Evolutionary conservation across 1,284 basidiomycete genomes (phyloP), one percentile per base, ranked within the genome.

Genomic region (Macrocystidia cucumis): DNA sequence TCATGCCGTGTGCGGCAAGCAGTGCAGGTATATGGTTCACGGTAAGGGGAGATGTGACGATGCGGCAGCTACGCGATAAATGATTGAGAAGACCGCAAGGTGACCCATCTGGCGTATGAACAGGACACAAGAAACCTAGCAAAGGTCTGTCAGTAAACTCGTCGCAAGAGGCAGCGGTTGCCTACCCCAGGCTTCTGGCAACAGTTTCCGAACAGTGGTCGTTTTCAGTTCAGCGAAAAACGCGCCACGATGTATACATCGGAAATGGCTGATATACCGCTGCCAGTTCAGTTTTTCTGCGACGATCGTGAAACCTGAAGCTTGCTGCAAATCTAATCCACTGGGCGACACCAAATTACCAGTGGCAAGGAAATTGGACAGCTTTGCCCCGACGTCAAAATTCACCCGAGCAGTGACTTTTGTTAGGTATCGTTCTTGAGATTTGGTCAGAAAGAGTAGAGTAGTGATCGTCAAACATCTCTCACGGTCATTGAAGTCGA

Each of bases 141-240:
- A 37, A 37, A 11, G 17, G 26, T 36, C 45, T 24, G 34, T 25
- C 9, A 51, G 37, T 28, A 29, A 4, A 24, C 30, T 24, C 9
- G 17, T 7, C 9, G 22, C 1, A 34, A 8, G 16, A 12, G 1
- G 12, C 24, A 14, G 28, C 38, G 8, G 25, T 12, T 8, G 55
- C 73, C 46, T 51, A 88, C 88, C 95, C 96, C 96, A 99, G 23
- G 96, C 90, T 64, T 99, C 96, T 9, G 96, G 96, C 13, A 98
- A 68, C 41, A 99, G 67, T 62, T 98, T 98, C 51, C 96, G 86
- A 32, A 99, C 96, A 14, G 92, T 85, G 0, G 96, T 99, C 1
- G 96, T 99, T 70, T 98, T 98, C 42, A 98, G 77, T 58, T 98
- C 93, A 14, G 95, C 91, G 55, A 98, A 99, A 78, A 99, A 99